Percentiles rank a stretch among this genome's conserved stretches.
Evolutionary conservation across 306 rosid species (phyloP).

Genomic region (Hylodesmum podocarpum): DNA sequence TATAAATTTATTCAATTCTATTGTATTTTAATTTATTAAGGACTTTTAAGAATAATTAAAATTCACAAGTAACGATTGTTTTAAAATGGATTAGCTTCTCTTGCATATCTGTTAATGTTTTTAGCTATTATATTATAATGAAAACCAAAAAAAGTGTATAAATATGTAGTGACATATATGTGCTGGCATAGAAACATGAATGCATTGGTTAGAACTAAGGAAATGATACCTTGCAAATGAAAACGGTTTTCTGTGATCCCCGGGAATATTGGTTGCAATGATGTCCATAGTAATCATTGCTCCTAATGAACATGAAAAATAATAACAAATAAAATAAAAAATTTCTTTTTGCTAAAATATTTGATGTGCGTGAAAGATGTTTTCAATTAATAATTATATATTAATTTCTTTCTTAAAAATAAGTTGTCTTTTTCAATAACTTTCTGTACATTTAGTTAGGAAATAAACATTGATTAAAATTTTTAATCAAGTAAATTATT

Average conservation of each 20-base stretch:
- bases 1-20: not conserved
- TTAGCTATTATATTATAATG: not conserved
- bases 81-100: not conserved
- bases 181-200: not conserved
- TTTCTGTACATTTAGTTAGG: too few species aligned
- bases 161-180: too few species aligned
- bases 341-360: not conserved
- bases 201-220: not conserved
- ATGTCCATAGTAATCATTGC: not conserved
- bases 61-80: not conserved
- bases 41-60: not conserved
- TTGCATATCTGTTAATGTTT: not conserved
- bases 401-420: not conserved
- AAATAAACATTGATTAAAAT: not conserved
- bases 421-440: too few species aligned
- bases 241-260: not conserved
- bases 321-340: not conserved
- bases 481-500: too few species aligned
- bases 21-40: not conserved
- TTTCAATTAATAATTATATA: not conserved
- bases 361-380: not conserved
- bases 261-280: constrained; percentile 14
- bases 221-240: not conserved
- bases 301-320: not conserved
- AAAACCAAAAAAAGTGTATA: not conserved